Evolutionary conservation across 139 green algal species (phyloP).

Genomic region (Chlorella sp.): DNA sequence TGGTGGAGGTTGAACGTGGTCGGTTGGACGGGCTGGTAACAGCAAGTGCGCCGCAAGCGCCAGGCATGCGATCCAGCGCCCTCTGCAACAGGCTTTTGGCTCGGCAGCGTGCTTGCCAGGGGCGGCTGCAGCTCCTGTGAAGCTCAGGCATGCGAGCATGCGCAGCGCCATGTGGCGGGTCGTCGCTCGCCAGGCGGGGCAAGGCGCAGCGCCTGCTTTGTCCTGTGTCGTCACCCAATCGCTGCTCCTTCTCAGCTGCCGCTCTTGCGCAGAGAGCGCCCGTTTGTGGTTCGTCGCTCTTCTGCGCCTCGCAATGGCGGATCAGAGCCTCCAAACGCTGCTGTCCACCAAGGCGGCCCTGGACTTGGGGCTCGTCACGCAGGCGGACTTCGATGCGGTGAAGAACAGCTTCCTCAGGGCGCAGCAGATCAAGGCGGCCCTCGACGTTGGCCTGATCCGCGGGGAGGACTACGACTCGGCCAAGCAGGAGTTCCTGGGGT

Average conservation of each 20-base stretch:
- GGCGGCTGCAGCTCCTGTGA: no score
- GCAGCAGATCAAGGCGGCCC: conserved; percentile 81
- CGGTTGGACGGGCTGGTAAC: no score
- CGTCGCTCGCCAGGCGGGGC: no score
- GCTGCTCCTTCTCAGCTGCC: background rate
- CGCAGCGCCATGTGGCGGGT: no score
- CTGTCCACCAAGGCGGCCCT: conserved; percentile 74
- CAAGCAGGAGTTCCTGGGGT: conserved; percentile 69
- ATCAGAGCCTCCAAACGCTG: conserved; percentile 58
- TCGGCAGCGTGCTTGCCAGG: no score
- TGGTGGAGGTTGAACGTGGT: no score
- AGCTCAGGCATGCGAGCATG: no score
- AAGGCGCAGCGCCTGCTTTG: no score
- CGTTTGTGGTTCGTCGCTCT: background rate
- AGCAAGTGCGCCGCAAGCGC: no score
- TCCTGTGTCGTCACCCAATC: no score
- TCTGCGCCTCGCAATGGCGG: background rate
- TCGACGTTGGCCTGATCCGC: conserved; percentile 74
- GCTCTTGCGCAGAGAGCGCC: background rate
- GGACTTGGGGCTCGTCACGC: conserved; percentile 70
- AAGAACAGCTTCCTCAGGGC: conserved; percentile 82
- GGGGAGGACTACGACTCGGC: conserved; percentile 71
- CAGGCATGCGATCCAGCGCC: no score
- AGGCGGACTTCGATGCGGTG: conserved; percentile 73
- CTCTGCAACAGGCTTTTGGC: no score